These are phyloP conservation scores for Geotrichum macrosporum DNA, from an alignment of 1,139 yeast genomes.

Conservation along the genomic window DNA sequence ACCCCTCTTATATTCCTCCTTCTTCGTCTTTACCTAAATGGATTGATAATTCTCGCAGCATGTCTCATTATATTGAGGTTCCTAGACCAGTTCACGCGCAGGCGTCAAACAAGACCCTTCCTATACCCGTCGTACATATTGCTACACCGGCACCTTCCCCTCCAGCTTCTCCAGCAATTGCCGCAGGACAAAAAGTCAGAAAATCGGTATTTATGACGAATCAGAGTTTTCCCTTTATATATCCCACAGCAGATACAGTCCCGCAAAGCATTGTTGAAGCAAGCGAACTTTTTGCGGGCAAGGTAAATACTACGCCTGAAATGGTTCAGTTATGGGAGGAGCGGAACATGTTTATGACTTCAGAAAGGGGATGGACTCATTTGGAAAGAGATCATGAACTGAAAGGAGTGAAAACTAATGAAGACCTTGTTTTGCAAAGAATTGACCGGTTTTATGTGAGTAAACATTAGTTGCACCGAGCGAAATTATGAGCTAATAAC, in stretches of 20 bases:
- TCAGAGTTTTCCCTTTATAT: conserved; percentile 73
- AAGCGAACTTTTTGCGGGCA: conserved; percentile 53
- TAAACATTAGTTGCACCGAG: too few species aligned
- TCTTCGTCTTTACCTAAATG: conserved; percentile 44
- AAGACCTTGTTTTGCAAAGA: conserved; percentile 48
- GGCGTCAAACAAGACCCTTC: conserved; percentile 52
- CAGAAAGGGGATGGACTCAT: conserved; percentile 63
- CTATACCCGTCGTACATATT: conserved; percentile 63
- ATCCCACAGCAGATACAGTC: conserved; percentile 51
- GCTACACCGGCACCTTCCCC: conserved; percentile 93
- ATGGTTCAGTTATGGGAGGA: conserved; percentile 69
- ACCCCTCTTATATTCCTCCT: conserved; percentile 62
- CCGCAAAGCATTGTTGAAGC: conserved; percentile 85
- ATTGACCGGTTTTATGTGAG: too few species aligned
- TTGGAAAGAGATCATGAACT: conserved; percentile 17
- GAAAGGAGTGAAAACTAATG: conserved; percentile 23
- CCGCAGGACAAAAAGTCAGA: conserved; percentile 57
- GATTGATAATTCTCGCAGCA: conserved; percentile 46
- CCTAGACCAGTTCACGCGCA: conserved; percentile 56
- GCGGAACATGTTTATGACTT: conserved; percentile 61
- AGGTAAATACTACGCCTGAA: conserved; percentile 62
- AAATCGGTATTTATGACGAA: conserved; percentile 69
- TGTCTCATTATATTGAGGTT: conserved; percentile 45
- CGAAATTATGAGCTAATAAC: too few species aligned
- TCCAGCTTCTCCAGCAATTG: conserved; percentile 53